A percentile compares a stretch with the other conserved stretches of the same genome.
Evolutionary conservation across 179 eudicot species (phyloP).

Genomic region (Beta corolliflora): DNA sequence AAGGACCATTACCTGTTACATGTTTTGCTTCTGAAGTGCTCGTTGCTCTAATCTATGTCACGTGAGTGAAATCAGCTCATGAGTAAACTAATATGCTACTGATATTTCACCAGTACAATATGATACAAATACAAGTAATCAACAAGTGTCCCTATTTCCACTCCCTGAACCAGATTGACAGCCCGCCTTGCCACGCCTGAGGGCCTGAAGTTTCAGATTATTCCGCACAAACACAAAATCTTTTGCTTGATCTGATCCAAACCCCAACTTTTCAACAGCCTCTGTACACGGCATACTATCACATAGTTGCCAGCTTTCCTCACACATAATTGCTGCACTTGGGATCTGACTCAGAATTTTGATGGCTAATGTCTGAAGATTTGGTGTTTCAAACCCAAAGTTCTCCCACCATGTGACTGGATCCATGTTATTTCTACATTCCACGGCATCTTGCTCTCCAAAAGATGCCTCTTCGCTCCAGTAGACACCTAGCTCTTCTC

Average conservation of each 20-base stretch:
- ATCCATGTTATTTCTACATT: conserved; percentile 46
- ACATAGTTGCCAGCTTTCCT: conserved; percentile 40
- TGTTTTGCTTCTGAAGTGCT: background rate
- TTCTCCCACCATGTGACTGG: conserved; percentile 59
- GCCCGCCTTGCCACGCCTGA: conserved; percentile 2
- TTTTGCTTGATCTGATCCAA: conserved; percentile 32
- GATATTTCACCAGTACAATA: background rate
- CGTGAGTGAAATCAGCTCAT: too few species aligned
- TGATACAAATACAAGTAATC: background rate
- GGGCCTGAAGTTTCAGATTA: conserved; percentile 42
- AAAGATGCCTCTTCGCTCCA: conserved; percentile 37
- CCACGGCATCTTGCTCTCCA: conserved; percentile 46
- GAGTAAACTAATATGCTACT: too few species aligned
- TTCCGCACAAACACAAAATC: conserved; percentile 48
- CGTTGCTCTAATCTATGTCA: too few species aligned
- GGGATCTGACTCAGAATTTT: conserved; percentile 45
- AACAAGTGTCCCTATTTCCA: background rate
- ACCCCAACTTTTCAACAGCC: conserved; percentile 31
- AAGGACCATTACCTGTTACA: background rate
- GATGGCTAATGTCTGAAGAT: conserved; percentile 41
- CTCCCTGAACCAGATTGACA: background rate
- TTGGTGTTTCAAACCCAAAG: conserved; percentile 48
- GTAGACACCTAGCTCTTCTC: conserved; percentile 39
- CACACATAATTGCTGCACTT: conserved; percentile 37
- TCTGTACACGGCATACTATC: conserved; percentile 37